These are phyloP conservation scores for Candida coquimbonensis DNA, from an alignment of 805 yeast genomes.

Conservation along the genomic window DNA sequence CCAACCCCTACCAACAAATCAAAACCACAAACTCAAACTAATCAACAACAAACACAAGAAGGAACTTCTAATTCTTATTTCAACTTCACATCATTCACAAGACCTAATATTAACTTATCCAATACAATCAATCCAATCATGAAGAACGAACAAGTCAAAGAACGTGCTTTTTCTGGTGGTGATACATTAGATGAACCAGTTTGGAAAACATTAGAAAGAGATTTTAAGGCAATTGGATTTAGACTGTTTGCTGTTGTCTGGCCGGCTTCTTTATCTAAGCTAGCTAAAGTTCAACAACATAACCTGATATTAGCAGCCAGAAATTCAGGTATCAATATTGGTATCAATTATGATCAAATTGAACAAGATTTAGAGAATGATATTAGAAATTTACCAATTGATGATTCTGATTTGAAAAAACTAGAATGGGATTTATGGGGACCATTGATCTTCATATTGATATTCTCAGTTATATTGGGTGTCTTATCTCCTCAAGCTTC, in stretches of 20 bases:
- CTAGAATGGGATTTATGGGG: constrained; percentile 68
- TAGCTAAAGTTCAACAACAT: constrained; percentile 26
- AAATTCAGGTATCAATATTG: constrained; percentile 25
- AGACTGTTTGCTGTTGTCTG: constrained; percentile 37
- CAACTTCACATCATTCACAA: constrained; percentile 23
- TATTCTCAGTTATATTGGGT: constrained; percentile 43
- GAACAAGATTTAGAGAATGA: constrained; percentile 24
- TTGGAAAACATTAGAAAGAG: constrained; percentile 43
- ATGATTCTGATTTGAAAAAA: constrained; percentile 19
- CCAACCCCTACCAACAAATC: constrained; percentile 4
- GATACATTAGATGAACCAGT: constrained; percentile 72
- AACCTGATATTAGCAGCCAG: constrained; percentile 23
- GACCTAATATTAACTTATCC: constrained; percentile 27
- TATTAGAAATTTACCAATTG: constrained; percentile 18
- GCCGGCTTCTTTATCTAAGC: constrained; percentile 27
- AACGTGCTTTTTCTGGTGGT: constrained; percentile 43
- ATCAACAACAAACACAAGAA: background rate
- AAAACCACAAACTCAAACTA: background rate
- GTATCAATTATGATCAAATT: constrained; percentile 22
- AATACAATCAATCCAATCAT: constrained; percentile 25
- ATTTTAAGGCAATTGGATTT: constrained; percentile 36
- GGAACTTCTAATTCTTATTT: constrained; percentile 15
- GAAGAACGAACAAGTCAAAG: constrained; percentile 22
- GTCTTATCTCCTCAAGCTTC: constrained; percentile 22
- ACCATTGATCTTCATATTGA: constrained; percentile 55